Conservation (phyloP, 2,329 filamentous ascomycete species). For the Pestalotiopsis sp. region DNA sequence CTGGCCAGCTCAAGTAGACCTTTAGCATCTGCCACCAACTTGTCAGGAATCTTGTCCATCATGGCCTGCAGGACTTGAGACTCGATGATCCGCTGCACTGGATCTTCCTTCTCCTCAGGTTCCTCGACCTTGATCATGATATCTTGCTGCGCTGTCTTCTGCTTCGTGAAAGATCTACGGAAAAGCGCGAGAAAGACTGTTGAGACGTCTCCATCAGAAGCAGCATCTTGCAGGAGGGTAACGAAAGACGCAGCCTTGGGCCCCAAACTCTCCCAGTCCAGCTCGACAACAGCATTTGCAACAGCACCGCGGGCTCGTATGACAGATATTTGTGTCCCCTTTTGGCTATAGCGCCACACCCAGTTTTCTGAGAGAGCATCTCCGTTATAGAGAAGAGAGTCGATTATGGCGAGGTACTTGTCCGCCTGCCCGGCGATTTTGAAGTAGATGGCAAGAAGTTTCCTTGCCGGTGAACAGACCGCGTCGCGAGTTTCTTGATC, state of each 20-base stretch:
- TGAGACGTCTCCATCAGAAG: conserved; percentile 58
- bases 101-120: conserved; percentile 35
- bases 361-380: conserved; percentile 30
- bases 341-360: conserved; percentile 55
- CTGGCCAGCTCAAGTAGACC: conserved; percentile 66
- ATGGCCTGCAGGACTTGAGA: conserved; percentile 66
- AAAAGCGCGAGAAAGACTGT: conserved; percentile 63
- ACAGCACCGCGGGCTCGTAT: conserved; percentile 31
- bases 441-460: conserved; percentile 58
- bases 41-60: conserved; percentile 63
- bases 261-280: conserved; percentile 48
- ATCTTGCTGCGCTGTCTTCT: conserved; percentile 14
- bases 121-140: conserved; percentile 31
- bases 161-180: conserved; percentile 55
- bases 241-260: conserved; percentile 50
- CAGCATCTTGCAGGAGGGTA: conserved; percentile 49
- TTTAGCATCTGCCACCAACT: conserved; percentile 63
- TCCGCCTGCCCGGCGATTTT: conserved; percentile 55
- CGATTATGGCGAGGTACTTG: conserved; percentile 50
- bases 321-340: conserved; percentile 53
- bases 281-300: conserved; percentile 16
- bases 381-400: conserved; percentile 59
- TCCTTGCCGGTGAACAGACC: conserved; percentile 47
- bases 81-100: conserved; percentile 53
- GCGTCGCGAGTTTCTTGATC: conserved; percentile 34